phyloP scores from a whole-genome alignment of 2,329 filamentous ascomycete genomes.

The Xylariomycetidae sp. region DNA sequence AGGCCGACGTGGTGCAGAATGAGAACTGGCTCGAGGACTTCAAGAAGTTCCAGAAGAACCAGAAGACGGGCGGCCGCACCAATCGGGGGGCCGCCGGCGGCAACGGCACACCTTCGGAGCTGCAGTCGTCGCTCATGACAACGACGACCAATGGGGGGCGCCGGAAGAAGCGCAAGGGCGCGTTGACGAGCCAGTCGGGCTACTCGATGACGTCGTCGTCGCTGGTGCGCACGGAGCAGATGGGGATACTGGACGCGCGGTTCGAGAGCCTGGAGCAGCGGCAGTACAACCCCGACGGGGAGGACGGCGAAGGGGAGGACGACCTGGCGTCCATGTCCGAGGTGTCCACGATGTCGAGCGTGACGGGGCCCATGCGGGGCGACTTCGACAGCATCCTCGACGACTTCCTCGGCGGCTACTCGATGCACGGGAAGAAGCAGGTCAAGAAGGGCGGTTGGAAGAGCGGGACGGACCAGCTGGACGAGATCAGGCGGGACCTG shows the following conservation, averaged over 20 bases:
- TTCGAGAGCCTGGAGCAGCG: slow-evolving; percentile 89
- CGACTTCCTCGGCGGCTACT: slow-evolving; percentile 77
- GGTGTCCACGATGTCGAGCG: slow-evolving; percentile 60
- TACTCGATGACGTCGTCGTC: slow-evolving; percentile 93
- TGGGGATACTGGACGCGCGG: slow-evolving; percentile 78
- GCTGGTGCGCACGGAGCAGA: slow-evolving; percentile 79
- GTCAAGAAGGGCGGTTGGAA: slow-evolving; percentile 78
- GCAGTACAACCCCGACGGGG: slow-evolving; percentile 51
- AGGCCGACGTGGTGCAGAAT: slow-evolving; percentile 49
- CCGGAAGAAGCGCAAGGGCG: slow-evolving; percentile 92
- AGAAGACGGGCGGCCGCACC: slow-evolving; percentile 39
- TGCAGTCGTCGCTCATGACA: slow-evolving; percentile 68
- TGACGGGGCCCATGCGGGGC: slow-evolving; percentile 61
- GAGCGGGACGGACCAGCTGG: slow-evolving; percentile 80
- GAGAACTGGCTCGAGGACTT: slow-evolving; percentile 91
- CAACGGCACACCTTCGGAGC: slow-evolving; percentile 52
- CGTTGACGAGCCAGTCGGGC: slow-evolving; percentile 77
- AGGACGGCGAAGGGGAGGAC: slow-evolving; percentile 47
- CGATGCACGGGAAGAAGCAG: slow-evolving; percentile 65
- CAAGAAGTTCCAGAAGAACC: slow-evolving; percentile 87
- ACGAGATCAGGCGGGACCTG: slow-evolving; percentile 77
- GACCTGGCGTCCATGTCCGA: slow-evolving; percentile 53
- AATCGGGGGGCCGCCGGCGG: slow-evolving; percentile 34
- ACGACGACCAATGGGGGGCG: slow-evolving; percentile 75
- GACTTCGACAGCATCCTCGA: slow-evolving; percentile 92